These are phyloP conservation scores for Tylopilus vinaceipallidus DNA, from an alignment of 768 basidiomycete genomes.

Conservation along the genomic window DNA sequence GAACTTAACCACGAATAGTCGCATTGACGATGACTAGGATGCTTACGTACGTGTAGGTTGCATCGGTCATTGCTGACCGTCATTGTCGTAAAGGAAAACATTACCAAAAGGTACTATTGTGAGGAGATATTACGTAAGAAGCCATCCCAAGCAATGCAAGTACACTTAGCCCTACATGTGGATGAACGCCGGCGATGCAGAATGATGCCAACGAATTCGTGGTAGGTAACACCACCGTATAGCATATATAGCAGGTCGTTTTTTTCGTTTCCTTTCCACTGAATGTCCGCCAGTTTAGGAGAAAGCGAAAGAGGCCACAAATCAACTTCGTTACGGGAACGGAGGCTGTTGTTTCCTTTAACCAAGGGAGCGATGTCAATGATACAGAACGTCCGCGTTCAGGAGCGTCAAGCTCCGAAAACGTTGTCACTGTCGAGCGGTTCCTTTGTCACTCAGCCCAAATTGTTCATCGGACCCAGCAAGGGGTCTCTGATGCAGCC, in stretches of 20 bases:
- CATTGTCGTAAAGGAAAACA: too few species aligned
- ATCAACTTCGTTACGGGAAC: conserved; percentile 1
- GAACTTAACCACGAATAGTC: neutral
- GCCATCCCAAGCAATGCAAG: too few species aligned
- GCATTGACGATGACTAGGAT: too few species aligned
- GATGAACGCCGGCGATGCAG: too few species aligned
- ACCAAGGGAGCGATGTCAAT: neutral
- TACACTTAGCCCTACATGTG: too few species aligned
- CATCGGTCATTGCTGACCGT: too few species aligned
- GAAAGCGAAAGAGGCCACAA: conserved; percentile 25
- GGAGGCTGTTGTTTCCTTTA: neutral
- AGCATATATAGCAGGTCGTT: neutral
- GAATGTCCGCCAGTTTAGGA: conserved; percentile 20
- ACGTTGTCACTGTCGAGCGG: conserved; percentile 24
- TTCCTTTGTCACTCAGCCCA: conserved; percentile 21
- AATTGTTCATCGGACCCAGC: neutral
- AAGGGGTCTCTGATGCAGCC: neutral
- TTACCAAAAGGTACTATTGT: too few species aligned
- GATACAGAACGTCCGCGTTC: conserved; percentile 17
- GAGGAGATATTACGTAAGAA: too few species aligned
- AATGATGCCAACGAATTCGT: conserved; percentile 22
- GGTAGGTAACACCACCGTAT: conserved; percentile 17
- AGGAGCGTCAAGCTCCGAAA: neutral
- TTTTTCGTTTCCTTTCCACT: neutral
- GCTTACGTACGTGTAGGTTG: neutral